Conservation (phyloP, 2,329 filamentous ascomycete species). For the Tolypocladium nubicola region DNA sequence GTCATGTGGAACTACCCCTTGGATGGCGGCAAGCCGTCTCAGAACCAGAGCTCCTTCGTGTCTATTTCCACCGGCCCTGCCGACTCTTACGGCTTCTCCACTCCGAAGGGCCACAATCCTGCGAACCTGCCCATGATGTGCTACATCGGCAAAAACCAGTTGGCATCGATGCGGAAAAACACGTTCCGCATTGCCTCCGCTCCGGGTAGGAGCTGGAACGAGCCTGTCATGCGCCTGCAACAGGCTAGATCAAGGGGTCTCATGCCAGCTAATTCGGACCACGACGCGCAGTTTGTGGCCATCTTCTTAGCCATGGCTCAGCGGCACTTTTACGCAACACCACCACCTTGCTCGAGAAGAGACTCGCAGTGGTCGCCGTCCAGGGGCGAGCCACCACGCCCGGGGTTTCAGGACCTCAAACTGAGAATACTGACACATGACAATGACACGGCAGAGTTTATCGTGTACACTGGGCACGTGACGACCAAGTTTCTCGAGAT, state of each 20-base stretch:
- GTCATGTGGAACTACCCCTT: constrained; percentile 35
- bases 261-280: constrained; percentile 34
- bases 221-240: constrained; percentile 37
- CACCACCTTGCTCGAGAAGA: constrained; percentile 9
- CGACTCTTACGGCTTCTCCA: constrained; percentile 15
- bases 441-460: constrained; percentile 34
- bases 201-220: constrained; percentile 30
- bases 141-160: constrained; percentile 37
- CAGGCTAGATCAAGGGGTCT: constrained; percentile 34
- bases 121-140: constrained; percentile 24
- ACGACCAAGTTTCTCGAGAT: constrained; percentile 36
- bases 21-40: constrained; percentile 12
- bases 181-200: constrained; percentile 34
- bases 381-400: constrained; percentile 10
- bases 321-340: constrained; percentile 34
- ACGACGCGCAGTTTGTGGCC: constrained; percentile 41
- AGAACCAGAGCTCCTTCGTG: constrained; percentile 21
- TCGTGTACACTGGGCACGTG: constrained; percentile 41
- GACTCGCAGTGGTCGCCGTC: constrained; percentile 15
- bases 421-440: constrained; percentile 42
- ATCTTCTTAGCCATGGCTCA: constrained; percentile 48
- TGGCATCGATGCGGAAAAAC: constrained; percentile 33
- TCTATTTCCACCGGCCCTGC: constrained; percentile 25
- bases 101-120: constrained; percentile 10
- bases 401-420: constrained; percentile 35